Evolutionary conservation across 345 rosid genomes (phyloP), one percentile per base, ranked within the genome.

Genomic region (Gynandropsis gynandra): DNA sequence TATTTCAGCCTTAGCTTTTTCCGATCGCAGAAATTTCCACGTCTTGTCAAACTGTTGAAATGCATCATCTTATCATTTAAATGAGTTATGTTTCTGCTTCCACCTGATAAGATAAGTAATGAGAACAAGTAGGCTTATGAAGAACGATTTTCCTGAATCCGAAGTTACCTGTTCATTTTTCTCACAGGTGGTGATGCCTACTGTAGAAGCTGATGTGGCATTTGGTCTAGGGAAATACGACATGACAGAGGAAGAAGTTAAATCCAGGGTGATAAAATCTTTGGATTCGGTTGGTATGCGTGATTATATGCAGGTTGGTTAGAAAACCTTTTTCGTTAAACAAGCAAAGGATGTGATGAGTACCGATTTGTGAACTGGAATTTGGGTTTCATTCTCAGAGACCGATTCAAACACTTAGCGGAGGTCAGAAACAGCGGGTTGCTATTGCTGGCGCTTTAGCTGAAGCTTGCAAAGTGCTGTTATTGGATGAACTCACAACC

Each of bases 381-480:
- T 38, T 35, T 21, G 54, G 38, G 17, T 42, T 4, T 18, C 59
- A 38, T 66, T 51, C 50, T 50, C 73, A 90, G 96, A 84, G 96
- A 72, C 87, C 95, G 10, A 79, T 90, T 72, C 96, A 87, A 75
- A 90, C 96, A 48, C 85, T 90, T 5, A 90, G 96, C 54, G 98
- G 98, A 45, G 98, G 96, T 67, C 96, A 90, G 67, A 90, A 90
- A 67, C 95, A 90, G 72, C 76, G 95, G 72, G 86, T 87, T 6
- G 96, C 96, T 20, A 87, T 90, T 58, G 96, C 96, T 1, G 93
- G 98, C 53, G 96, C 98, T 72, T 72, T 90, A 42, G 98, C 98
- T 58, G 96, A 90, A 80, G 80, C 89, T 41, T 84, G 93, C 74
- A 84, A 79, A 65, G 95, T 87, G 47, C 68, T 87, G 34, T 66